Base-by-base conservation (phyloP, 306 rosid genomes). In the Vicia faba region DNA sequence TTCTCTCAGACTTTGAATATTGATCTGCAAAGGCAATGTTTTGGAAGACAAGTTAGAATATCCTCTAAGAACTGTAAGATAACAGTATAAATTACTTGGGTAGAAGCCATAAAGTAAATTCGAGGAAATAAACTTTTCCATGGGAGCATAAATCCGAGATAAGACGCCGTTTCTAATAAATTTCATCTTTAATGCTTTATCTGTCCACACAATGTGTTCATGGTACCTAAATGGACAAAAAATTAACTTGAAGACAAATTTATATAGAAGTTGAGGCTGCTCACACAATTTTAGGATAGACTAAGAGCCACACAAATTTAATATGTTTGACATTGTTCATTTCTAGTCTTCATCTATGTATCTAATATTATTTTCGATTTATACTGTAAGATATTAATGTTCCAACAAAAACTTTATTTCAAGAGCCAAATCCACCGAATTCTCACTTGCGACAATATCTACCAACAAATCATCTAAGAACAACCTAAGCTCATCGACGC, bases 201-300 rank as follows among this genome's bases (percentile, higher is more conserved):
- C 89, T 6, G 95, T 80, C 98, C 98, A 92, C 64, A 89, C 98
- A 78, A 92, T 77, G 49, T 75, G 92, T 68, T 92, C 98, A 3
- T 80, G 91, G 58, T 92, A 92, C 98, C 98, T 92, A 72, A 68
- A 79, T 55, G 72, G 78, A 75, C 13, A 29, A 38, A 51, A 45
- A 25, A 36, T 18, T 33, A n/a, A 65, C 51, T 61, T 64, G 25
- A 51, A 75, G 45, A 20, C 23, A 20, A 20, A 20, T 20, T 20
- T 1, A 20, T 20, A 20, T 20, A 20, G 23, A 20, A 20, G 23
- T 20, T 20, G 1, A 20, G 23, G 23, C 23, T 20, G 23, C 23
- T 20, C 53, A 36, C n/a, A n/a, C n/a, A n/a, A n/a, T n/a, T n/a
- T n/a, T n/a, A n/a, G n/a, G n/a, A n/a, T n/a, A n/a, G n/a, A n/a